Evolutionary conservation across 352 stramenopile species (phyloP).

Genomic region (Globisporangium mamillatum): DNA sequence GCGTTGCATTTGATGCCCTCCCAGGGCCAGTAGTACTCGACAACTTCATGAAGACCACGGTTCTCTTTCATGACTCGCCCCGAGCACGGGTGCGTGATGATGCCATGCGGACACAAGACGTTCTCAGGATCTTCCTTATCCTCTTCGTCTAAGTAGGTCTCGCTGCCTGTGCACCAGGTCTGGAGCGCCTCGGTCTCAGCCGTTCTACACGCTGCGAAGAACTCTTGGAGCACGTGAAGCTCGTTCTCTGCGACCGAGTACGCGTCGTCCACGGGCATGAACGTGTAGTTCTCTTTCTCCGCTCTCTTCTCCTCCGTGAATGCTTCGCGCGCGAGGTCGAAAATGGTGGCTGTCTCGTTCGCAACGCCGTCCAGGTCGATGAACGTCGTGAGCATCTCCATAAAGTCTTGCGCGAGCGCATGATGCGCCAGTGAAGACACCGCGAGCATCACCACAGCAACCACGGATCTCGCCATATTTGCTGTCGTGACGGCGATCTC

Average conservation of each 20-base stretch:
- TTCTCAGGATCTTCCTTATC: slow-evolving; percentile 15
- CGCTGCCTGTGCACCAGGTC: slow-evolving; percentile 62
- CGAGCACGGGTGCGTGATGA: slow-evolving; percentile 63
- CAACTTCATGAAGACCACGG: slow-evolving; percentile 10
- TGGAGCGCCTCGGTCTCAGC: slow-evolving; percentile 39
- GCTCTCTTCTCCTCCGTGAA: slow-evolving; percentile 17
- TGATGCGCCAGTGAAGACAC: not conserved
- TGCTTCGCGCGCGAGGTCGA: slow-evolving; percentile 16
- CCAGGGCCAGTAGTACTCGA: slow-evolving; percentile 65
- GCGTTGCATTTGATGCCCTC: slow-evolving; percentile 63
- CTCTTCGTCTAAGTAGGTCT: slow-evolving; percentile 15
- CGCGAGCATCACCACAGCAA: slow-evolving; percentile 14
- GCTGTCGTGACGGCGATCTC: not conserved
- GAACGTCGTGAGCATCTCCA: slow-evolving; percentile 40
- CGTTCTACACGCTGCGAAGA: slow-evolving; percentile 49
- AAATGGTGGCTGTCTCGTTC: slow-evolving; percentile 18
- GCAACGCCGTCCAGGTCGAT: slow-evolving; percentile 31
- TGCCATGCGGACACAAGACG: slow-evolving; percentile 38
- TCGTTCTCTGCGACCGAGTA: slow-evolving; percentile 49
- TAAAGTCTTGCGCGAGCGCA: slow-evolving; percentile 16
- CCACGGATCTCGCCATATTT: not conserved
- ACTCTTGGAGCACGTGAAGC: slow-evolving; percentile 38
- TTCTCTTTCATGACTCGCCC: slow-evolving; percentile 44
- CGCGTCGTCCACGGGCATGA: slow-evolving; percentile 38
- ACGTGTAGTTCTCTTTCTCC: slow-evolving; percentile 7